Base-by-base conservation (phyloP, 2,329 filamentous ascomycete species). In the Microcyclospora pomicola region DNA sequence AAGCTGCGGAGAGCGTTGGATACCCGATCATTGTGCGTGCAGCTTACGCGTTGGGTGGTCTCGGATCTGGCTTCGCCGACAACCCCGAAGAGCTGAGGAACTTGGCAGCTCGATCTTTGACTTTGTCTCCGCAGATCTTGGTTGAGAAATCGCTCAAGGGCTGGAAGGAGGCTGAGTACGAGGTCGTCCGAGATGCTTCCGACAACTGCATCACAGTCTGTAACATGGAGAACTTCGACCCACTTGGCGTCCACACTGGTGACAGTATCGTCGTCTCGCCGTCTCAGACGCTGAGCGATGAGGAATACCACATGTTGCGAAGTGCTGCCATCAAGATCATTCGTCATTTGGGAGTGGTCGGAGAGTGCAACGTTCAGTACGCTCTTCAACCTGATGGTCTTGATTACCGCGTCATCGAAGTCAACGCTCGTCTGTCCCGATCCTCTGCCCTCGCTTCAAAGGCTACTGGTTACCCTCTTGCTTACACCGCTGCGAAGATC, bases 171-270 rank as follows among this genome's bases (percentile, higher is more conserved):
- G 81, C 95, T 36, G 91, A 98, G 64, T 98, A 96, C 58, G 91
- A 96, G 65, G 91, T 96, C 41, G 91, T 96, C 45, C 83, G 91
- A 53, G 91, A 98, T 62, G 88, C 85, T 38, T 80, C 83, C 61
- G 92, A 96, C 73, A 98, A 98, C 74, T 96, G 91, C 62, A 96
- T 96, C 56, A 96, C 88, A 3, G 88, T 96, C 51, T 96, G 88
- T 72, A 96, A 92, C 68, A 92, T 92, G 84, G 85, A 93, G 64
- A 96, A 96, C 72, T 96, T 96, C 54, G 91, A 96, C 58, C 91
- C 91, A 48, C 76, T 98, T 29, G 91, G 91, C 56, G 92, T 94
- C 39, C 91, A 98, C 65, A 98, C 91, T 34, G 91, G 91, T 66
- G 91, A 98, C 70, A 95, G 87, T 53, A 98, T 98, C 54, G 91